Evolutionary conservation across 768 basidiomycete genomes (phyloP), one percentile per base, ranked within the genome.

Genomic region (Xerocomus potaroensis): DNA sequence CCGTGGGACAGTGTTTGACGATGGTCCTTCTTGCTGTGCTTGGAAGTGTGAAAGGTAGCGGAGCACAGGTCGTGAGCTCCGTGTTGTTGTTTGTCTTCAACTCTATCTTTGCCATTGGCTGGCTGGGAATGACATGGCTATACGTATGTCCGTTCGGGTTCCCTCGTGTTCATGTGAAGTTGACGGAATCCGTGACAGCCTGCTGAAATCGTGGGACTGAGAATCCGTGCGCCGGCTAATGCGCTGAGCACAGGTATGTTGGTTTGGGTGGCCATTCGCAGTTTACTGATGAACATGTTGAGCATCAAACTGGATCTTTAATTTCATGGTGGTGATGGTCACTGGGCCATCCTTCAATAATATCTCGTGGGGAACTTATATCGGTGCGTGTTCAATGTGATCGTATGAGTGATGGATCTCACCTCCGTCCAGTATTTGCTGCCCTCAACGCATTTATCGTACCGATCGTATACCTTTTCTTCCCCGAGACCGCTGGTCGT

Each of bases 91-190:
- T 86, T 59, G 74, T 82, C n/a, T 85, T 83, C 72, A 83, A 84
- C 62, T 78, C 78, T 14, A 79, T 81, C 67, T 86, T 86, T 57
- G 81, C 81, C 0, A 64, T 82, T 43, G 83, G 83, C 0, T 86
- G 82, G 82, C 61, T 84, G 33, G 80, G 82, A 15, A 81, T 83
- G 76, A 81, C 83, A 1, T 84, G 82, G 81, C 67, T 85, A 49
- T 83, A 81, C 54, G 79, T 80, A 50, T 58, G 78, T 69, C 22
- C 15, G 15, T 6, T n/a, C n/a, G n/a, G n/a, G 4, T 9, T 38
- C 27, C 2, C 24, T n/a, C 14, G 31, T 5, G 23, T n/a, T n/a
- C 16, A 6, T 43, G 5, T 16, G 2, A 18, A 12, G 11, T 26
- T 3, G 10, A 16, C 29, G 18, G 27, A 8, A 30, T 8, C 9